Evolutionary conservation across 495 filamentous ascomycete genomes (phyloP), one percentile per base, ranked within the genome.

Genomic region (Xylaria cubensis): DNA sequence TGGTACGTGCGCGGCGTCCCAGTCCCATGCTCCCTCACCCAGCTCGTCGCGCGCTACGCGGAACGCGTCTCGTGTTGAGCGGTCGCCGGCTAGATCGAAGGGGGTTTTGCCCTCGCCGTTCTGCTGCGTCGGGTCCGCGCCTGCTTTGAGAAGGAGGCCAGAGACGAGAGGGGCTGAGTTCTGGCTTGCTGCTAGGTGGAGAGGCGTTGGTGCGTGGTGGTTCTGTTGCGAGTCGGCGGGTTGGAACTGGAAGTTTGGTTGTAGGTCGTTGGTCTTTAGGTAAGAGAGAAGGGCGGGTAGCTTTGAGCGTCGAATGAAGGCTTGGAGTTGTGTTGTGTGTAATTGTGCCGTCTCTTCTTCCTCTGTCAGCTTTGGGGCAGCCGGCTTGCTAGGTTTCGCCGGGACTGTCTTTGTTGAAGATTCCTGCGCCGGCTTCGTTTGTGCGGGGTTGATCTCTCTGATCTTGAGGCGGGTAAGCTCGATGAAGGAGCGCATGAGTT

Each of bases 381-480:
- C 78, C 44, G 76, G 81, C 59, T 83, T 82, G 64, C 77, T 85
- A 75, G 69, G 81, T 78, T 82, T 86, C 67, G 86, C 78, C 10
- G 75, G 76, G 46, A 84, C 83, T 12, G 85, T 81, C 50, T 87
- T 86, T 34, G 69, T 21, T 0, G 75, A 21, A n/a, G 72, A 1
- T 51, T 75, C 72, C 46, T 83, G 80, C 10, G 81, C 82, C 9
- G 83, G 83, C 26, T 89, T 82, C 8, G 85, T 84, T 81, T 93
- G 86, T 72, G 91, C 87, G 12, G 81, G 81, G 3, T 76, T 73
- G 42, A 98, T 86, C 64, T 91, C 87, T 70, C 88, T 91, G 62
- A 97, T 84, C 80, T 99, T 98, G 12, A 97, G 88, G 1, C 95
- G 85, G 0, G 96, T 99, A 7, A 99, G 85, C 78, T 99, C 97